Percentiles rank a stretch among this genome's conserved stretches.
Evolutionary conservation across 2,329 filamentous ascomycete species (phyloP).

Genomic region (Metarhizium humberi): DNA sequence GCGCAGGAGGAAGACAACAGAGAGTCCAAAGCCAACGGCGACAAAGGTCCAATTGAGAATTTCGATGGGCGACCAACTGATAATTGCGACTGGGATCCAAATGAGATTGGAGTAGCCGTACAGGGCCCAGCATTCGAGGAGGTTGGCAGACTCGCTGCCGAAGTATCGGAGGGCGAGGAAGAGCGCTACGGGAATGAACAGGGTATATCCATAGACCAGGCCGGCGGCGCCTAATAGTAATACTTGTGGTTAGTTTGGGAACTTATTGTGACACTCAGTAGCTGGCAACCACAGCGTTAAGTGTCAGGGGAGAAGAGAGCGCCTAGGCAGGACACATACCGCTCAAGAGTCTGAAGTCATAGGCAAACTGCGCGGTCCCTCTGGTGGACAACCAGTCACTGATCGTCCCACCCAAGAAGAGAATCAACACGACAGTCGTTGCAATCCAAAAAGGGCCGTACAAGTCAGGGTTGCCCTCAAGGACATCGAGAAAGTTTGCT

Average conservation of each 20-base stretch:
- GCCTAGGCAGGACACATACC: slow-evolving; percentile 39
- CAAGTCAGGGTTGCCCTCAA: slow-evolving; percentile 92
- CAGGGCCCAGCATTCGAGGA: slow-evolving; percentile 89
- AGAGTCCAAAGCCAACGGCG: slow-evolving; percentile 72
- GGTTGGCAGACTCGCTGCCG: slow-evolving; percentile 82
- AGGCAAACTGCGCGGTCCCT: slow-evolving; percentile 67
- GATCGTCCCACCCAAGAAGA: slow-evolving; percentile 93
- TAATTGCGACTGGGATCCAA: slow-evolving; percentile 89
- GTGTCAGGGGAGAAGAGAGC: background rate
- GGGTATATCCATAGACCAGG: slow-evolving; percentile 90
- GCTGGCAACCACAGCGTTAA: background rate
- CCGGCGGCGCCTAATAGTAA: slow-evolving; percentile 62
- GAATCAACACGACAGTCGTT: slow-evolving; percentile 88
- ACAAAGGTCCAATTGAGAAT: slow-evolving; percentile 93
- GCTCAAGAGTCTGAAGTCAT: slow-evolving; percentile 83
- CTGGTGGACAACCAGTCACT: slow-evolving; percentile 73
- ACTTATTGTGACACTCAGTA: background rate
- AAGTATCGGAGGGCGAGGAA: slow-evolving; percentile 93
- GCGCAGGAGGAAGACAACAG: slow-evolving; percentile 73
- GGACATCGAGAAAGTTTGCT: slow-evolving; percentile 90
- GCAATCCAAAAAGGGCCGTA: slow-evolving; percentile 99
- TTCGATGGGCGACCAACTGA: slow-evolving; percentile 79
- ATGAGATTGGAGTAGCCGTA: slow-evolving; percentile 96
- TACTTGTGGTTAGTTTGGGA: background rate
- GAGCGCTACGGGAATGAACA: slow-evolving; percentile 72